These are phyloP conservation scores for Orbilia brochopaga DNA, from an alignment of 2,329 filamentous ascomycete species.

Conservation along the genomic window DNA sequence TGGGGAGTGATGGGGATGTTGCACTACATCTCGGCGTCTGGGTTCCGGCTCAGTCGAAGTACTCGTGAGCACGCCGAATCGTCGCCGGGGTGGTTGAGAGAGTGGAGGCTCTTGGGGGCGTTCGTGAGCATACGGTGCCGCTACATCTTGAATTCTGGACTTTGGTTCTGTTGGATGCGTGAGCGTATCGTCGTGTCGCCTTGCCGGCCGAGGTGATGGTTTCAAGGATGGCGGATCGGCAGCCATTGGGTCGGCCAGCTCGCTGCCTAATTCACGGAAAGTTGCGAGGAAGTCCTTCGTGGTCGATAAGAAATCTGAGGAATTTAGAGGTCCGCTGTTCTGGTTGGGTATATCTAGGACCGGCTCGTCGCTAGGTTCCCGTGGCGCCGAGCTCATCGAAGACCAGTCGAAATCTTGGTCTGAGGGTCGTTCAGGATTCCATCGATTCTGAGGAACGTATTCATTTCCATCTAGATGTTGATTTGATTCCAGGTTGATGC, in stretches of 20 bases:
- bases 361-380: background rate
- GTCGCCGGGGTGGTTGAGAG: background rate
- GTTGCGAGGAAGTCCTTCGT: background rate
- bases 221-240: background rate
- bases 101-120: constrained; percentile 2
- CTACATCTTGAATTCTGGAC: background rate
- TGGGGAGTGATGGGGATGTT: too few species aligned
- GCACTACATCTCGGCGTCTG: too few species aligned
- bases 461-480: too few species aligned
- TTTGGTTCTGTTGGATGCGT: too few species aligned
- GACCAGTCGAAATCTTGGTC: background rate
- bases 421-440: too few species aligned
- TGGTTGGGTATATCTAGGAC: background rate
- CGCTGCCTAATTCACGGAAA: background rate
- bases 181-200: too few species aligned
- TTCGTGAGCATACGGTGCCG: constrained; percentile 6
- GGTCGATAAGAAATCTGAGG: background rate
- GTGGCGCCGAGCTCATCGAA: background rate
- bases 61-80: too few species aligned
- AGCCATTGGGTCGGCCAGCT: too few species aligned
- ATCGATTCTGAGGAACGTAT: too few species aligned
- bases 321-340: background rate
- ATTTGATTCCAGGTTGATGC: too few species aligned
- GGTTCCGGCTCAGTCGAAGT: too few species aligned
- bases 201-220: background rate